phyloP scores from a whole-genome alignment of 768 basidiomycete species.

The Lentinula guzmanii region DNA sequence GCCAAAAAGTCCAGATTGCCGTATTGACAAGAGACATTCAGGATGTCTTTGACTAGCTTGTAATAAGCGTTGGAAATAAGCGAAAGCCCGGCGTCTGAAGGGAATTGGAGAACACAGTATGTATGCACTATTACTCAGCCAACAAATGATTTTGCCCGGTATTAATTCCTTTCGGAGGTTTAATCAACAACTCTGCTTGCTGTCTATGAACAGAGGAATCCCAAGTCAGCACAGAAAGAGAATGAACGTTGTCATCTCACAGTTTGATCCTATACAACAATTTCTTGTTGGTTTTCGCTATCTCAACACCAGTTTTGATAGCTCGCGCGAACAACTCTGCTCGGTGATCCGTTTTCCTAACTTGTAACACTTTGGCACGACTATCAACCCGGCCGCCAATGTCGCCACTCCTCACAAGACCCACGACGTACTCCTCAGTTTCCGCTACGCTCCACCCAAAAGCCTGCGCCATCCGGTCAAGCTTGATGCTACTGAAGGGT shows the following conservation, averaged over 20 bases:
- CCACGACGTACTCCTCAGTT: conserved; percentile 60
- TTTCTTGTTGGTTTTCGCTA: conserved; percentile 70
- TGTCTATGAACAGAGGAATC: conserved; percentile 38
- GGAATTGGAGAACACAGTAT: too few species aligned
- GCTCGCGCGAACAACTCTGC: conserved; percentile 72
- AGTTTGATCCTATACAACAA: conserved; percentile 77
- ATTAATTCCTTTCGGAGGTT: conserved; percentile 39
- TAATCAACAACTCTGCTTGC: conserved; percentile 76
- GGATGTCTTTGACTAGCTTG: too few species aligned
- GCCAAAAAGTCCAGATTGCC: too few species aligned
- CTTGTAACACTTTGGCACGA: conserved; percentile 82
- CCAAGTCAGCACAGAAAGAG: background rate
- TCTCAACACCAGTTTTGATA: conserved; percentile 65
- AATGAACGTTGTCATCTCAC: conserved; percentile 41
- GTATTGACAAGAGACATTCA: too few species aligned
- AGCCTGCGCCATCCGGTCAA: conserved; percentile 40
- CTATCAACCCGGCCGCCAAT: conserved; percentile 86
- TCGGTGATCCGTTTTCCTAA: conserved; percentile 75
- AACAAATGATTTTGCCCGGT: background rate
- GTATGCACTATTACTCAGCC: background rate
- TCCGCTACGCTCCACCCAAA: conserved; percentile 41
- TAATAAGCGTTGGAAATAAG: too few species aligned
- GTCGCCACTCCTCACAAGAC: conserved; percentile 68
- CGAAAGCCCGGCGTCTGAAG: too few species aligned
- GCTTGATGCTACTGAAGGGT: conserved; percentile 55